Conservation (phyloP, 176 grass and related monocot species). For the Aegilops umbellulata region DNA sequence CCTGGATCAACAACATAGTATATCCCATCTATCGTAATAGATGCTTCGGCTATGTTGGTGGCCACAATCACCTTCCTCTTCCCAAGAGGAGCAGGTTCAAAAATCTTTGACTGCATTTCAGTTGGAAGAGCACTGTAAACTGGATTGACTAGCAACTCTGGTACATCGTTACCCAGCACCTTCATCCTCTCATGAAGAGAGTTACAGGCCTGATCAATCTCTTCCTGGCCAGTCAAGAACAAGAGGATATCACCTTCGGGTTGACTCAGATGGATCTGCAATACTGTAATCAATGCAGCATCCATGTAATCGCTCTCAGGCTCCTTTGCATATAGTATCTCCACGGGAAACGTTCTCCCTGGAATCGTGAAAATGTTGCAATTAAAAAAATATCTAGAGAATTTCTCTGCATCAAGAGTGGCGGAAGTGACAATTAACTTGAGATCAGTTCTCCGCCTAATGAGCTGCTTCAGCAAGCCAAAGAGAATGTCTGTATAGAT, state of each 20-base stretch:
- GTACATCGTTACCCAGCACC: conserved; percentile 40
- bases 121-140: conserved; percentile 56
- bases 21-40: conserved; percentile 42
- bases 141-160: conserved; percentile 52
- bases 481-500: conserved; percentile 60
- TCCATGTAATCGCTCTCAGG: conserved; percentile 63
- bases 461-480: conserved; percentile 54
- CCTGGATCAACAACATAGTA: conserved; percentile 64
- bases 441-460: conserved; percentile 44
- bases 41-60: conserved; percentile 72
- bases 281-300: conserved; percentile 57
- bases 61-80: conserved; percentile 83
- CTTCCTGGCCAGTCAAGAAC: conserved; percentile 69
- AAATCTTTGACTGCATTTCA: conserved; percentile 47
- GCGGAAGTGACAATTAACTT: conserved; percentile 60
- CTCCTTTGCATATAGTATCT: conserved; percentile 58
- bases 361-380: conserved; percentile 68
- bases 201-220: conserved; percentile 41
- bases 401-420: conserved; percentile 76
- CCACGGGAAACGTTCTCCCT: conserved; percentile 53
- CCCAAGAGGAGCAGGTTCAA: conserved; percentile 46
- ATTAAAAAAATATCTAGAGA: conserved; percentile 71
- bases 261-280: conserved; percentile 66
- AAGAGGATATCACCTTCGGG: conserved; percentile 65
- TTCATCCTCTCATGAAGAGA: conserved; percentile 32